Conservation (phyloP, 2,329 filamentous ascomycete species). For the Cercospora sp. region DNA sequence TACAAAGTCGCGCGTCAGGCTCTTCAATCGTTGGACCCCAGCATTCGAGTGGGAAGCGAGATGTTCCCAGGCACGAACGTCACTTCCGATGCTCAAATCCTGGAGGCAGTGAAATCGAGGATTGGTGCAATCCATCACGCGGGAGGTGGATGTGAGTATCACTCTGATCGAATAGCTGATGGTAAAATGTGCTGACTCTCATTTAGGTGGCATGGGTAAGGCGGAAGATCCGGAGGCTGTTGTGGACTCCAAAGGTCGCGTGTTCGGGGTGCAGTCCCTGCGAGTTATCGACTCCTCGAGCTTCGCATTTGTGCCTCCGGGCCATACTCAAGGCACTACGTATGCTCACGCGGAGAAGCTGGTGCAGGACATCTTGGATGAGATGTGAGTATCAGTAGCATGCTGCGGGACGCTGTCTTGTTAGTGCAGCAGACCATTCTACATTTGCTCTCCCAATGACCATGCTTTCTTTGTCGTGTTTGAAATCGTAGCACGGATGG, state of each 20-base stretch:
- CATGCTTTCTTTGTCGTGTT: not conserved
- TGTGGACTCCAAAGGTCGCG: slow-evolving; percentile 41
- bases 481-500: not conserved
- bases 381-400: not conserved
- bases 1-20: slow-evolving; percentile 38
- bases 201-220: slow-evolving; percentile 30
- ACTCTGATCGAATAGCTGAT: not conserved
- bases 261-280: slow-evolving; percentile 42
- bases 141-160: not conserved
- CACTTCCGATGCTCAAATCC: slow-evolving; percentile 47
- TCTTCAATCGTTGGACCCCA: slow-evolving; percentile 24
- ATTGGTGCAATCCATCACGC: slow-evolving; percentile 24
- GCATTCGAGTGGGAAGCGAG: slow-evolving; percentile 40
- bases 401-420: too few species aligned
- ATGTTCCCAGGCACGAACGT: slow-evolving; percentile 42
- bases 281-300: slow-evolving; percentile 42
- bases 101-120: slow-evolving; percentile 35
- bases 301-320: slow-evolving; percentile 40
- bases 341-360: slow-evolving; percentile 28
- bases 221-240: slow-evolving; percentile 38
- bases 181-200: not conserved
- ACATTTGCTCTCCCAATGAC: too few species aligned
- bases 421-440: too few species aligned
- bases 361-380: slow-evolving; percentile 22
- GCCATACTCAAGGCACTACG: slow-evolving; percentile 36